Percentiles rank a stretch among this genome's conserved stretches.
Conservation (phyloP, 306 rosid genomes). For the Aeschynomene evenia region DNA sequence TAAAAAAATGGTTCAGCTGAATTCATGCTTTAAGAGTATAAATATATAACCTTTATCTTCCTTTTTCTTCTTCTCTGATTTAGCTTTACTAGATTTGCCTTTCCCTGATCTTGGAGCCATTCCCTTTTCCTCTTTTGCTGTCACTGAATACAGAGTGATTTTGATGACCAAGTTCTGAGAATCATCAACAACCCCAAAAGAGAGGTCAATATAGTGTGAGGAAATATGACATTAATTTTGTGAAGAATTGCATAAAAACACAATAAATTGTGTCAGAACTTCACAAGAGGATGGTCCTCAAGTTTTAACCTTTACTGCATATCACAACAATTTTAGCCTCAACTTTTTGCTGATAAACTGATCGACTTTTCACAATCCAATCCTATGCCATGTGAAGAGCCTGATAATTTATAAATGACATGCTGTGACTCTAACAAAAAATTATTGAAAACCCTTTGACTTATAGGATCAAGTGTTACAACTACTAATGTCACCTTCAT, state of each 20-base stretch:
- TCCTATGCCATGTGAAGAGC: conserved; percentile 7
- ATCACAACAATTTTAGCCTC: conserved; percentile 51
- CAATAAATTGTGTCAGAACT: conserved; percentile 1
- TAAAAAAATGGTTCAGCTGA: neutral
- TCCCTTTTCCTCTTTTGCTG: neutral
- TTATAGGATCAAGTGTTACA: too few relatives aligned
- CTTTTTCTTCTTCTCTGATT: conserved; percentile 84
- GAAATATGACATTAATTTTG: neutral
- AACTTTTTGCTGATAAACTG: conserved; percentile 44
- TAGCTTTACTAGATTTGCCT: conserved; percentile 71
- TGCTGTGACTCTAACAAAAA: too few relatives aligned
- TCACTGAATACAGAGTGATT: neutral
- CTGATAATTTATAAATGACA: neutral
- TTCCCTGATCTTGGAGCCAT: conserved; percentile 90
- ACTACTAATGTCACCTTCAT: too few relatives aligned
- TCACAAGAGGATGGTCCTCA: conserved; percentile 62
- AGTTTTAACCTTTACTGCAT: conserved; percentile 48
- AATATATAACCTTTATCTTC: conserved; percentile 76
- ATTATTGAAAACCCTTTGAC: too few relatives aligned
- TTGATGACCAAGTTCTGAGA: neutral
- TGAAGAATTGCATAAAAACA: neutral
- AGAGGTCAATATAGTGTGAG: neutral
- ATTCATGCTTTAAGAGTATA: neutral
- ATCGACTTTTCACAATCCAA: neutral
- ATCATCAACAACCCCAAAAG: neutral